A percentile compares a stretch with the other conserved stretches of the same genome.
Evolutionary conservation across 2,329 filamentous ascomycete genomes (phyloP).

Genomic region (Cercospora canescens): DNA sequence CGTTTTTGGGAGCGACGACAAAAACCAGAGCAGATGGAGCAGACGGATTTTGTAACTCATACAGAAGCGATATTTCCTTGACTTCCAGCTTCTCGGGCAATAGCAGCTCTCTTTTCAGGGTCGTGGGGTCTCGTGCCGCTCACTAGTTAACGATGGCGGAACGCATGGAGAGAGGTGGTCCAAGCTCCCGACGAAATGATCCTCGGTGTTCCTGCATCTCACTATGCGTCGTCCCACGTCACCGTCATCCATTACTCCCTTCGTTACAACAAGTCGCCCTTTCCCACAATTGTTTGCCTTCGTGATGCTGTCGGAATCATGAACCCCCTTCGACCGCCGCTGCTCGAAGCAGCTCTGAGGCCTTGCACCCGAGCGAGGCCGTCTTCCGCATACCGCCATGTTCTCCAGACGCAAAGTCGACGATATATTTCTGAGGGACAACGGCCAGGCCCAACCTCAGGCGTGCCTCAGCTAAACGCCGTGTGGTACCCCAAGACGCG

Average conservation of each 20-base stretch:
- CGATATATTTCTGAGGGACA: constrained; percentile 30
- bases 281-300: not conserved
- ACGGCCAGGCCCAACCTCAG: constrained; percentile 26
- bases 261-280: not conserved
- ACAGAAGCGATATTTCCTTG: constrained; percentile 4
- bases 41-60: constrained; percentile 16
- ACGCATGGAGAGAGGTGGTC: not conserved
- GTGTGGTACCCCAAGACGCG: constrained; percentile 44
- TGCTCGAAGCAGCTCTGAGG: constrained; percentile 25
- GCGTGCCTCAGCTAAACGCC: constrained; percentile 38
- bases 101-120: not conserved
- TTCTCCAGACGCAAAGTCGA: constrained; percentile 22
- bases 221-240: not conserved
- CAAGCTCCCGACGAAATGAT: not conserved
- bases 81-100: not conserved
- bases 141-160: too few relatives aligned
- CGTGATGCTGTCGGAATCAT: constrained; percentile 12
- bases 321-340: constrained; percentile 25
- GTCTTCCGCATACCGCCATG: constrained; percentile 25
- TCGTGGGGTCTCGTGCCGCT: not conserved
- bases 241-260: not conserved
- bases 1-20: constrained; percentile 13
- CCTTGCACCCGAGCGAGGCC: constrained; percentile 24
- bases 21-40: constrained; percentile 11
- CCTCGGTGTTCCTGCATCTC: constrained; percentile 1